Evolutionary conservation across 2,329 filamentous ascomycete genomes (phyloP).

Genomic region (Aspergillus carbonarius): DNA sequence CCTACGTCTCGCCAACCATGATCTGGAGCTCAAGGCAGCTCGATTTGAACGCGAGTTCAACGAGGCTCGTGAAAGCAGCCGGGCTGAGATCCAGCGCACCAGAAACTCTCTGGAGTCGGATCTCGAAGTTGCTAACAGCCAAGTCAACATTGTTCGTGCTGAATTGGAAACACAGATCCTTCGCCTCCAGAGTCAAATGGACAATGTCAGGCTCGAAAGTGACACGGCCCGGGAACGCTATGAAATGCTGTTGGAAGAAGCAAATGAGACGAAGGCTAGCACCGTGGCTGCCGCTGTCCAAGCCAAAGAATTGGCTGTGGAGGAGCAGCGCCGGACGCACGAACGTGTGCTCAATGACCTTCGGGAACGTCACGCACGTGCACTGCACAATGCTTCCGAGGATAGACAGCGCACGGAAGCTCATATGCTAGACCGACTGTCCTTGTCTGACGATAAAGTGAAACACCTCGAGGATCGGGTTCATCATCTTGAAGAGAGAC

Average conservation of each 20-base stretch:
- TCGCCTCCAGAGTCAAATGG: slow-evolving; percentile 71
- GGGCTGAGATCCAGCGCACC: slow-evolving; percentile 76
- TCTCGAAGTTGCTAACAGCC: slow-evolving; percentile 77
- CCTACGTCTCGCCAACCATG: slow-evolving; percentile 59
- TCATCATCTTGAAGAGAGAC: slow-evolving; percentile 79
- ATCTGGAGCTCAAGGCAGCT: slow-evolving; percentile 67
- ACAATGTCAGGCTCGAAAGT: slow-evolving; percentile 73
- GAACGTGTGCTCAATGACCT: slow-evolving; percentile 74
- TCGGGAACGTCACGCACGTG: slow-evolving; percentile 71
- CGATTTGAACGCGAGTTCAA: slow-evolving; percentile 79
- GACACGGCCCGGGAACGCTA: slow-evolving; percentile 78
- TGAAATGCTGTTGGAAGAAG: slow-evolving; percentile 82
- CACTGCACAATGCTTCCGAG: slow-evolving; percentile 71
- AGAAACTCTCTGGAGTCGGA: slow-evolving; percentile 77
- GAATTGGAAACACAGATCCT: slow-evolving; percentile 78
- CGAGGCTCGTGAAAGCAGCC: slow-evolving; percentile 76
- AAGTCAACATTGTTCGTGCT: slow-evolving; percentile 78
- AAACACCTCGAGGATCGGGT: slow-evolving; percentile 85
- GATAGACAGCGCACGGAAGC: slow-evolving; percentile 79
- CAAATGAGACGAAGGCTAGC: slow-evolving; percentile 65
- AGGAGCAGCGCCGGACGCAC: slow-evolving; percentile 64
- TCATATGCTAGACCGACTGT: slow-evolving; percentile 76
- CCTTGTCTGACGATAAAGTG: slow-evolving; percentile 78
- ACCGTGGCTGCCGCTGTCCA: slow-evolving; percentile 56
- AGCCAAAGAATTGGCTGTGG: slow-evolving; percentile 53